phyloP scores from a whole-genome alignment of 2,329 filamentous ascomycete genomes.

The Lasiodiplodia hormozganensis region DNA sequence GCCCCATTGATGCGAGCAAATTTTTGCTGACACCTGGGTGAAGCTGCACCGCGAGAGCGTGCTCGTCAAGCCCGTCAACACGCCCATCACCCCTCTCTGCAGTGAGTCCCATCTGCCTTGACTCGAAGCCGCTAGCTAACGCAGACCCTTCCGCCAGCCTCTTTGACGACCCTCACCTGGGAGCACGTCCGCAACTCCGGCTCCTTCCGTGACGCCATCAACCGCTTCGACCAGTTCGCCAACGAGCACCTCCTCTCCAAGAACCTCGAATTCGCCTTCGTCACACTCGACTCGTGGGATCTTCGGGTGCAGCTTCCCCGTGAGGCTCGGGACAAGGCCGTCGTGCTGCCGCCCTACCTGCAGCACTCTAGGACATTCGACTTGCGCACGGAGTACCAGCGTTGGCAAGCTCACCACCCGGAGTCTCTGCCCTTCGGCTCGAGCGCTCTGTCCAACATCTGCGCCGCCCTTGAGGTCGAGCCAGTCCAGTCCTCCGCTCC shows the following conservation, averaged over 20 bases:
- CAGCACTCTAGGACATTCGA: constrained; percentile 98
- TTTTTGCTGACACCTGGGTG: constrained; percentile 41
- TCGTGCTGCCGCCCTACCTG: constrained; percentile 93
- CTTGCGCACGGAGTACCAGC: constrained; percentile 94
- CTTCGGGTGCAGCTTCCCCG: constrained; percentile 95
- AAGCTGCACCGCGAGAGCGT: constrained; percentile 95
- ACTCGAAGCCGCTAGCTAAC: constrained; percentile 14
- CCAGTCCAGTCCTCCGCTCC: constrained; percentile 96
- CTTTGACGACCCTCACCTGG: constrained; percentile 97
- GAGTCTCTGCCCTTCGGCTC: constrained; percentile 97
- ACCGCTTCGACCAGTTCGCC: constrained; percentile 92
- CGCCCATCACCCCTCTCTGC: constrained; percentile 96
- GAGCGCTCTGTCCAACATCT: constrained; percentile 95
- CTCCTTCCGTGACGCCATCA: constrained; percentile 95
- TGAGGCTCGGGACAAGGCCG: constrained; percentile 97
- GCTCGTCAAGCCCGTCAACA: constrained; percentile 97
- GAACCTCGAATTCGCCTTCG: constrained; percentile 96
- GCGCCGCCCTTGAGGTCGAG: constrained; percentile 96
- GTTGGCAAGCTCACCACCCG: constrained; percentile 98
- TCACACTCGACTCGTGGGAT: constrained; percentile 98
- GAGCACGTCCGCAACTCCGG: constrained; percentile 98
- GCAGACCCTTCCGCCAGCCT: constrained; percentile 67
- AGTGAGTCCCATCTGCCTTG: constrained; percentile 69
- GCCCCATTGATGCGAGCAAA: constrained; percentile 32
- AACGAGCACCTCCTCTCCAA: constrained; percentile 89